phyloP scores from a whole-genome alignment of 371 early-diverging fungal genomes.

The Mucor irregularis region DNA sequence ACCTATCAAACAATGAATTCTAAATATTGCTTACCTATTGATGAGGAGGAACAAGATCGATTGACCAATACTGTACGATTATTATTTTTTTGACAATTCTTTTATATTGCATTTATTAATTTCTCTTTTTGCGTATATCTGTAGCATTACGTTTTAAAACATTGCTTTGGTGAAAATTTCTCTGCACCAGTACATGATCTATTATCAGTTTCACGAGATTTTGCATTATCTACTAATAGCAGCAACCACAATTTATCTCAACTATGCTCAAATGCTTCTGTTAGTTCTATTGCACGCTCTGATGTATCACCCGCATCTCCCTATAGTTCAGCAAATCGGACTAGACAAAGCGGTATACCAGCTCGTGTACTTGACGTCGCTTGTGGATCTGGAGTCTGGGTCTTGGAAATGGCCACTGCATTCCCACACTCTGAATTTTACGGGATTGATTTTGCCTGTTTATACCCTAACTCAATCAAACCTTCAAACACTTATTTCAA shows the following conservation, averaged over 20 bases:
- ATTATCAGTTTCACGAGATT: constrained; percentile 22
- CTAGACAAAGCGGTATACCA: constrained; percentile 13
- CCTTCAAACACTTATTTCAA: constrained; percentile 52
- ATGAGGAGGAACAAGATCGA: constrained; percentile 40
- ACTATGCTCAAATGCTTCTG: background rate
- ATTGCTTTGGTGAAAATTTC: constrained; percentile 39
- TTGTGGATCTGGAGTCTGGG: constrained; percentile 48
- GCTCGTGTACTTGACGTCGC: constrained; percentile 43
- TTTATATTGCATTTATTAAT: constrained; percentile 1
- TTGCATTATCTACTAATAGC: constrained; percentile 9
- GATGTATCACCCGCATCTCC: constrained; percentile 1
- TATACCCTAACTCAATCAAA: constrained; percentile 53
- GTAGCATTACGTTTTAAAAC: constrained; percentile 46
- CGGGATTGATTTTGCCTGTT: constrained; percentile 49
- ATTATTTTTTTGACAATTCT: constrained; percentile 5
- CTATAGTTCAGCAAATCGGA: background rate
- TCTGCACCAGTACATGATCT: constrained; percentile 34
- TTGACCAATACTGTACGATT: constrained; percentile 32
- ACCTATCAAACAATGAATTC: constrained; percentile 5
- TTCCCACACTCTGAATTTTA: constrained; percentile 55
- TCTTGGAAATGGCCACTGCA: constrained; percentile 48
- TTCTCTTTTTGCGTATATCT: background rate
- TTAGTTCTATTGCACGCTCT: constrained; percentile 3
- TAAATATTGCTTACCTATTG: constrained; percentile 27
- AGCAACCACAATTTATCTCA: background rate